A percentile compares a stretch with the other conserved stretches of the same genome.
Evolutionary conservation across 345 rosid genomes (phyloP).

Genomic region (Eutrema japonicum): DNA sequence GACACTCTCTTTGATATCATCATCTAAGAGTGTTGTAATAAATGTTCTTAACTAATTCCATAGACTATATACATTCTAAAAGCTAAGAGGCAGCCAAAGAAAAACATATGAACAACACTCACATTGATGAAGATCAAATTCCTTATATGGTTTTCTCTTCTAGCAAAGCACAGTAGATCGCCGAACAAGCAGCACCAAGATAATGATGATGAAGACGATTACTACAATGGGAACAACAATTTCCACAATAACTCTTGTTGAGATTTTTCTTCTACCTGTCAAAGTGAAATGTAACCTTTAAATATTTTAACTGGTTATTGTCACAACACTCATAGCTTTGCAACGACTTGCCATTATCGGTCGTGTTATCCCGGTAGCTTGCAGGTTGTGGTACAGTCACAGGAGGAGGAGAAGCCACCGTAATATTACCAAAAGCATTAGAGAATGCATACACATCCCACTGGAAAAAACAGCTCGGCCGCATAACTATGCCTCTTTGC

Average conservation of each 20-base stretch:
- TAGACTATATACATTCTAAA: neutral
- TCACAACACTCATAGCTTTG: neutral
- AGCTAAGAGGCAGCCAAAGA: neutral
- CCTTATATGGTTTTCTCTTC: neutral
- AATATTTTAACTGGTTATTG: neutral
- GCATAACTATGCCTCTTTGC: neutral
- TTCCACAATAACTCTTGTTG: neutral
- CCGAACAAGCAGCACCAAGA: neutral
- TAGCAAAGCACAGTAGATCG: conserved; percentile 3
- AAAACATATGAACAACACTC: conserved; percentile 9
- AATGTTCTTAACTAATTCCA: neutral
- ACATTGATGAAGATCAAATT: neutral
- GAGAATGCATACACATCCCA: conserved; percentile 30
- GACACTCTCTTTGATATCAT: neutral
- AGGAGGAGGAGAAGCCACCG: neutral
- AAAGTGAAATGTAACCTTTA: neutral
- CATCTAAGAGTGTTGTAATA: neutral
- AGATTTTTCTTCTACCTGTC: conserved; percentile 6
- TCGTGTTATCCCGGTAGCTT: neutral
- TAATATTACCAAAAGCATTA: neutral
- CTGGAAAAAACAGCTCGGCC: conserved; percentile 31
- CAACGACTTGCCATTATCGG: neutral
- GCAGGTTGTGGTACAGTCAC: neutral
- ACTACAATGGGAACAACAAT: conserved; percentile 2
- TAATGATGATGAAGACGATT: neutral